Evolutionary conservation across 2,329 filamentous ascomycete species (phyloP).

Genomic region (Diaporthe aspalathi): DNA sequence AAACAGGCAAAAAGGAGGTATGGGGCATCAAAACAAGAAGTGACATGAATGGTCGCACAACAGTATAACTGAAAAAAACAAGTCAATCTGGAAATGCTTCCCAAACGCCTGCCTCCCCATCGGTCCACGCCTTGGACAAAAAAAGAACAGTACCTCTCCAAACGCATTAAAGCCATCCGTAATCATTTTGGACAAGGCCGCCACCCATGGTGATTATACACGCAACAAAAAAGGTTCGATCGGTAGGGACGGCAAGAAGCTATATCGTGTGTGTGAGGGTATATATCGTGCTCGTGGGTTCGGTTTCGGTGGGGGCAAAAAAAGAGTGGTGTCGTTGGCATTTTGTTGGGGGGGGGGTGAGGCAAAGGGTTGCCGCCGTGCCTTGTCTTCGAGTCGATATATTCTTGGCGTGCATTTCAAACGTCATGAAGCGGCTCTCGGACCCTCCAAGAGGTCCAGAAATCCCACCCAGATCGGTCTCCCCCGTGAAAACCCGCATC

Average conservation of each 20-base stretch:
- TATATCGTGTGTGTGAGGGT: neutral
- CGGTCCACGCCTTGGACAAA: constrained; percentile 27
- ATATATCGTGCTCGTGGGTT: constrained; percentile 9
- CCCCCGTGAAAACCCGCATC: neutral
- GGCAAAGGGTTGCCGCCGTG: neutral
- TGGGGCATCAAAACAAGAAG: constrained; percentile 29
- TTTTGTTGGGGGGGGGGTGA: too few relatives aligned
- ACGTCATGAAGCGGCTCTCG: constrained; percentile 3
- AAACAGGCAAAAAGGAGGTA: constrained; percentile 2
- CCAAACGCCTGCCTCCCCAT: constrained; percentile 35
- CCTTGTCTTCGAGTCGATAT: constrained; percentile 6
- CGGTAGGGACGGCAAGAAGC: constrained; percentile 33
- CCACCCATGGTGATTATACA: constrained; percentile 29
- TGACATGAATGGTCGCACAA: constrained; percentile 26
- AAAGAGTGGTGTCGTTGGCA: neutral
- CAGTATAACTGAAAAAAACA: constrained; percentile 29
- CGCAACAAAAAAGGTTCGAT: constrained; percentile 6
- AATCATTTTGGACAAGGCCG: constrained; percentile 27
- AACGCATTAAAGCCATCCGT: constrained; percentile 34
- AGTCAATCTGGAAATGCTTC: constrained; percentile 34
- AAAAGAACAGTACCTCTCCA: too few relatives aligned
- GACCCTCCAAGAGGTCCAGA: neutral
- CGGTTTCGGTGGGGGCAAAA: neutral
- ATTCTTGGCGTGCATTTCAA: constrained; percentile 21
- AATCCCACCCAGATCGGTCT: neutral